phyloP scores from a whole-genome alignment of 371 early-diverging fungal species.

The Rhizomucor miehei region DNA sequence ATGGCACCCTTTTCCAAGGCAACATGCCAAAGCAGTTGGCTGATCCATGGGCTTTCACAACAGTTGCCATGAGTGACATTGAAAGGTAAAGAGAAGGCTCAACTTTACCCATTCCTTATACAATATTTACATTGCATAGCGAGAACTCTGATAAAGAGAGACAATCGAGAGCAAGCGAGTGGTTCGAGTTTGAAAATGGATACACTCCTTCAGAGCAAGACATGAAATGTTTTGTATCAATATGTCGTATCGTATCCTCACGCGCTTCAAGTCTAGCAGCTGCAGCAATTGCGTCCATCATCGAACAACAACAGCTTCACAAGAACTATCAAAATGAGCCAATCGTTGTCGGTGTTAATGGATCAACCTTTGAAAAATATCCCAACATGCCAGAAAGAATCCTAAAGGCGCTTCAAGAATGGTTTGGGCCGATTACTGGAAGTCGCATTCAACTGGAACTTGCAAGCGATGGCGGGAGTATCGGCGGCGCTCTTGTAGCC shows the following conservation, averaged over 20 bases:
- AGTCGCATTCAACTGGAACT: conserved; percentile 21
- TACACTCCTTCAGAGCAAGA: conserved; percentile 22
- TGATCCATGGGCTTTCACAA: conserved; percentile 67
- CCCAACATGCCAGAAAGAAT: conserved; percentile 36
- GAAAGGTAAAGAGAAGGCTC: conserved; percentile 46
- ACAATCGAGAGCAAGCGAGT: neutral
- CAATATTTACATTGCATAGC: conserved; percentile 27
- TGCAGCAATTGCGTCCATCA: conserved; percentile 35
- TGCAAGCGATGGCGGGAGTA: conserved; percentile 45
- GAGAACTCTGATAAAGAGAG: neutral
- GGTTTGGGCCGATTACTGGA: conserved; percentile 33
- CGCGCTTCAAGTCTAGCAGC: conserved; percentile 41
- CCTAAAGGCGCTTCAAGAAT: conserved; percentile 24
- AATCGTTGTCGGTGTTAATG: conserved; percentile 42
- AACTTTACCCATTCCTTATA: conserved; percentile 28
- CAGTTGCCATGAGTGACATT: conserved; percentile 61
- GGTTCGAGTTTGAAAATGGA: neutral
- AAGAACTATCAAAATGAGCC: conserved; percentile 9
- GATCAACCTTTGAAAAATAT: conserved; percentile 44
- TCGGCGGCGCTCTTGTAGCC: conserved; percentile 48
- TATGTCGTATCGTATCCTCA: conserved; percentile 35
- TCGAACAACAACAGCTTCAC: conserved; percentile 28
- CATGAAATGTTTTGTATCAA: conserved; percentile 24
- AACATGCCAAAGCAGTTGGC: conserved; percentile 49
- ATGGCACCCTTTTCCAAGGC: conserved; percentile 64